A percentile compares a stretch with the other conserved stretches of the same genome.
Conservation (phyloP, 495 filamentous ascomycete species). For the Corynascus novoguineensis region DNA sequence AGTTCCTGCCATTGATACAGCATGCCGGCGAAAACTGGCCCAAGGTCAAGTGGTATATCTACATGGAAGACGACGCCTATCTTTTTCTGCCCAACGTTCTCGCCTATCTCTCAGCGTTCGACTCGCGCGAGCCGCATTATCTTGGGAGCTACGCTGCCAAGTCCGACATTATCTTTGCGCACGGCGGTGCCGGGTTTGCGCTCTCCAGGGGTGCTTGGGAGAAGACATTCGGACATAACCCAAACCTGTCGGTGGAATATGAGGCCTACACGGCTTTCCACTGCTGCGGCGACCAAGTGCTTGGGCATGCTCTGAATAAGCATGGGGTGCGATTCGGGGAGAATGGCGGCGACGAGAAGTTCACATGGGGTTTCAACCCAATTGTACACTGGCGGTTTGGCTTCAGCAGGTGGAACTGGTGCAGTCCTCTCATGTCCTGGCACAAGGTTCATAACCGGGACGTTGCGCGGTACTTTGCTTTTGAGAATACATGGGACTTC, state of each 20-base stretch:
- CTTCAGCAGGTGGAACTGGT: slow-evolving; percentile 16
- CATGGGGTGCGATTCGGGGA: slow-evolving; percentile 13
- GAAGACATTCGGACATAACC: slow-evolving; percentile 9
- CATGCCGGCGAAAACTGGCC: slow-evolving; percentile 12
- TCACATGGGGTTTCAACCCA: slow-evolving; percentile 16
- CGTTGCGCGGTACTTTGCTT: slow-evolving; percentile 5
- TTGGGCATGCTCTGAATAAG: slow-evolving; percentile 14
- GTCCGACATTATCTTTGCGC: slow-evolving; percentile 11
- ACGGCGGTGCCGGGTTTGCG: slow-evolving; percentile 12
- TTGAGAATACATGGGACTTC: slow-evolving; percentile 6
- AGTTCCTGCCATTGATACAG: slow-evolving; percentile 11
- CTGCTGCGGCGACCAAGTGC: slow-evolving; percentile 17
- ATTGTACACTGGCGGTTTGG: slow-evolving; percentile 15
- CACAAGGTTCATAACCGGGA: slow-evolving; percentile 14
- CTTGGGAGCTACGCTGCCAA: slow-evolving; percentile 13
- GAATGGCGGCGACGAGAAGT: slow-evolving; percentile 13
- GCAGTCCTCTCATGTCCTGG: slow-evolving; percentile 4
- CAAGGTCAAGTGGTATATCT: slow-evolving; percentile 16
- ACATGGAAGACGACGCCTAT: slow-evolving; percentile 17
- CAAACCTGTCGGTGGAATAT: slow-evolving; percentile 4
- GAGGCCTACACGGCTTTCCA: slow-evolving; percentile 12
- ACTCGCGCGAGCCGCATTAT: slow-evolving; percentile 10
- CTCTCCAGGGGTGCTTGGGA: slow-evolving; percentile 12
- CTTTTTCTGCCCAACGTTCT: slow-evolving; percentile 13
- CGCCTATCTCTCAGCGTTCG: slow-evolving; percentile 2